These are phyloP conservation scores for Vanrija sp. DNA, from an alignment of 1,284 basidiomycete genomes.

Conservation along the genomic window DNA sequence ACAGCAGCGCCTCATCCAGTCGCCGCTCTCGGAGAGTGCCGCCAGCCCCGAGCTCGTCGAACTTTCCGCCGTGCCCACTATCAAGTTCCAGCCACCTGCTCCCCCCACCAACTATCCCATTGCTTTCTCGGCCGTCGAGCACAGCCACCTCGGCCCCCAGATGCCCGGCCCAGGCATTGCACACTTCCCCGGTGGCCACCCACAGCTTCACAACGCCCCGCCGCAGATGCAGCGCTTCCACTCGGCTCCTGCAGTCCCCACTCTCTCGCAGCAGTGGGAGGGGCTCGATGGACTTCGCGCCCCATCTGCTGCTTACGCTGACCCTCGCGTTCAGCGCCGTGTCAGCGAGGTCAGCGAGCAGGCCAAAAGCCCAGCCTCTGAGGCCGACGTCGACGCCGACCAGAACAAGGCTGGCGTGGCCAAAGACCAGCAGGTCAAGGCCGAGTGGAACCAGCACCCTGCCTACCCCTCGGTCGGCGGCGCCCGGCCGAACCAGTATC, in stretches of 20 bases:
- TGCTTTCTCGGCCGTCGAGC: slow-evolving; percentile 24
- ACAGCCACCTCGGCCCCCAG: no score
- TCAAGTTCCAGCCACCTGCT: slow-evolving; percentile 24
- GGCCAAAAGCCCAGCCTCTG: neutral
- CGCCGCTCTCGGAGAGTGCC: slow-evolving; percentile 9
- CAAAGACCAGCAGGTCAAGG: slow-evolving; percentile 2
- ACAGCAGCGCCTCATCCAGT: slow-evolving; percentile 9
- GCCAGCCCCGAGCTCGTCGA: slow-evolving; percentile 26
- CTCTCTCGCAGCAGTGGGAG: slow-evolving; percentile 5
- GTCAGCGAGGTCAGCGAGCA: neutral
- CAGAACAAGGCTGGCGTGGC: neutral
- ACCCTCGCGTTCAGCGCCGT: no score
- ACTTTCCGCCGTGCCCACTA: slow-evolving; percentile 27
- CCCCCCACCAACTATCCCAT: slow-evolving; percentile 10
- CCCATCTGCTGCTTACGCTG: no score
- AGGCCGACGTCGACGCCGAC: neutral
- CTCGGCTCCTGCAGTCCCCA: slow-evolving; percentile 36
- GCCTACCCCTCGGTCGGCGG: slow-evolving; percentile 9
- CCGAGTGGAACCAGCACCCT: neutral
- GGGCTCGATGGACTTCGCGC: no score
- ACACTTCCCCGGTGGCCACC: neutral
- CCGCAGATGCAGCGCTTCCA: slow-evolving; percentile 40
- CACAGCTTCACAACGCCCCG: slow-evolving; percentile 35
- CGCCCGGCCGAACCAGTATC: slow-evolving; percentile 2
- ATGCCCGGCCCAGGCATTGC: no score